Percentiles rank a stretch among this genome's conserved stretches.
These are phyloP conservation scores for Phytophthora chlamydospora DNA, from an alignment of 352 stramenopile species.

Conservation along the genomic window DNA sequence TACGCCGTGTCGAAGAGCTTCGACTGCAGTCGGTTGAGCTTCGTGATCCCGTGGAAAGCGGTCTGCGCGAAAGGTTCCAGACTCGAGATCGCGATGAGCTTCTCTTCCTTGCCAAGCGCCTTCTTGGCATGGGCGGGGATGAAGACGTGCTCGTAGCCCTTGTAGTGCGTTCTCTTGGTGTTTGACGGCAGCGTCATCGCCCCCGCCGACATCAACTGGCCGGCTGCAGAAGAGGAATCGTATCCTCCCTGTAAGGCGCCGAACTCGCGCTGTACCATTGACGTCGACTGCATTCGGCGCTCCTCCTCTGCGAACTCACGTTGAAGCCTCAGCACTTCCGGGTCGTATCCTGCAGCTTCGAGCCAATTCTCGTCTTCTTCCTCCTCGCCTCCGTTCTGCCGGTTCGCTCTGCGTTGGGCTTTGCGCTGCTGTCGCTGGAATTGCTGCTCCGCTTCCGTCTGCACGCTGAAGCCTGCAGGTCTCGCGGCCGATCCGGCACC, in stretches of 20 bases:
- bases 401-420: conserved; percentile 56
- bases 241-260: conserved; percentile 71
- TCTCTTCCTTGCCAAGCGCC: conserved; percentile 57
- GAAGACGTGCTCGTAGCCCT: conserved; percentile 85
- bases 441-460: conserved; percentile 67
- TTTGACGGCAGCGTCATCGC: conserved; percentile 57
- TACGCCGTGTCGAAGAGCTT: conserved; percentile 97
- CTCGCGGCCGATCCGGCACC: conserved; percentile 20
- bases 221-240: conserved; percentile 66
- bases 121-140: conserved; percentile 78
- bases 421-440: conserved; percentile 58
- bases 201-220: conserved; percentile 65
- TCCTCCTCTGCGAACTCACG: conserved; percentile 76
- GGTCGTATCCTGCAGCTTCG: conserved; percentile 78
- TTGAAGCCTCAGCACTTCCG: conserved; percentile 76
- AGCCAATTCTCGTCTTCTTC: conserved; percentile 70
- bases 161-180: conserved; percentile 79
- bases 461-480: conserved; percentile 60
- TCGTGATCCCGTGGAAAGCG: conserved; percentile 76
- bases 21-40: conserved; percentile 98
- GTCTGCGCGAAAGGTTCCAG: conserved; percentile 80
- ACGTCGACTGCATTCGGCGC: conserved; percentile 62
- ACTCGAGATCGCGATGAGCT: conserved; percentile 62
- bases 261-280: conserved; percentile 79
- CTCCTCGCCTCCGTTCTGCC: conserved; percentile 41